phyloP scores from a whole-genome alignment of 441 rosid genomes.

The Pelargonium cotyledonis region DNA sequence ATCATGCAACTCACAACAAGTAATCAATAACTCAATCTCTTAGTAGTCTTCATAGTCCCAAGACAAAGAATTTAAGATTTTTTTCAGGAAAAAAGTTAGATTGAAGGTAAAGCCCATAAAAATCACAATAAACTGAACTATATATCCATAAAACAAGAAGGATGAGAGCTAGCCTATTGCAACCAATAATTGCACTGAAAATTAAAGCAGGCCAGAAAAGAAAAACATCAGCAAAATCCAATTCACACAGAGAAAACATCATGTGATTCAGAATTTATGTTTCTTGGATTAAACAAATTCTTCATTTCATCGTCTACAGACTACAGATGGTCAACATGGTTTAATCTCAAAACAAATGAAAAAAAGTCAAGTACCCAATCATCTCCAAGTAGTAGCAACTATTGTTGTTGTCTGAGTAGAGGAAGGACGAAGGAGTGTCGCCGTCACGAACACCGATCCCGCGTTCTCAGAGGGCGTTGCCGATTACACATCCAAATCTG shows the following conservation, averaged over 20 bases:
- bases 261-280: background rate
- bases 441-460: too few relatives aligned
- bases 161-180: background rate
- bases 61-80: background rate
- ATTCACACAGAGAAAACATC: too few relatives aligned
- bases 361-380: background rate
- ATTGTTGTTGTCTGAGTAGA: too few relatives aligned
- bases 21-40: background rate
- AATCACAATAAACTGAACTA: background rate
- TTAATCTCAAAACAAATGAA: background rate
- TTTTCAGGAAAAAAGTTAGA: background rate
- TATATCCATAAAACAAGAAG: too few relatives aligned
- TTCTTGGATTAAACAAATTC: constrained; percentile 9
- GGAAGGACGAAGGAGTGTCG: too few relatives aligned
- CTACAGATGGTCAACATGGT: constrained; percentile 10
- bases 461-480: too few relatives aligned
- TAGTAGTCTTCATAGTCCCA: background rate
- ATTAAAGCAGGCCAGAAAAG: background rate
- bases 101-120: background rate
- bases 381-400: too few relatives aligned
- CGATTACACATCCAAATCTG: too few relatives aligned
- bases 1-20: background rate
- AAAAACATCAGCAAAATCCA: background rate
- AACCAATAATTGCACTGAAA: background rate
- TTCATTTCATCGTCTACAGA: background rate